Evolutionary conservation across 164 flowering plant genomes (phyloP).

Genomic region (Buxus sempervirens): DNA sequence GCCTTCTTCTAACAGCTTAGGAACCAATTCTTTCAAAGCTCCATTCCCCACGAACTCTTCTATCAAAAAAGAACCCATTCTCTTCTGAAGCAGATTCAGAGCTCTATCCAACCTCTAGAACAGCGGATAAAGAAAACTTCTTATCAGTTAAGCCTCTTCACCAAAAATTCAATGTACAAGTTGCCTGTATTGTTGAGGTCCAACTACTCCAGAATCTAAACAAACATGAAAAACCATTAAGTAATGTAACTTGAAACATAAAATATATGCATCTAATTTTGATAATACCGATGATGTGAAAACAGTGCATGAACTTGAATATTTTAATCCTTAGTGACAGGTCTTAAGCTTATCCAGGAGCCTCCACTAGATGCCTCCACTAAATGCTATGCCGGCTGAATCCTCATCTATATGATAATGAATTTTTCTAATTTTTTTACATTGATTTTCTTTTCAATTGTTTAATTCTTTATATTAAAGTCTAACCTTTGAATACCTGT

Average conservation of each 20-base stretch:
- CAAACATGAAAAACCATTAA: background rate
- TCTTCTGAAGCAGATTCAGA: conserved; percentile 3
- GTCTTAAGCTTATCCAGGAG: background rate
- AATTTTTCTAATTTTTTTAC: too few relatives aligned
- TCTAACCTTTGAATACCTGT: too few relatives aligned
- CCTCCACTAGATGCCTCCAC: too few relatives aligned
- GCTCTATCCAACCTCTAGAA: background rate
- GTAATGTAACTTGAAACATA: background rate
- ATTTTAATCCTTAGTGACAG: background rate
- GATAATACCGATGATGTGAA: conserved; percentile 5
- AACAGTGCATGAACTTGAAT: background rate
- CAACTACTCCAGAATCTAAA: background rate
- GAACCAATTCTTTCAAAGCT: conserved; percentile 46
- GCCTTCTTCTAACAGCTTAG: conserved; percentile 64
- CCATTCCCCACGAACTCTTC: conserved; percentile 79
- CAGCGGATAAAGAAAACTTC: background rate
- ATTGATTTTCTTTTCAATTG: too few relatives aligned
- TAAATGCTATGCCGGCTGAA: too few relatives aligned
- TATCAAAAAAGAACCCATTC: conserved; percentile 62
- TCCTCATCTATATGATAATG: too few relatives aligned
- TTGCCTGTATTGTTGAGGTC: background rate
- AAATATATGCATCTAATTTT: background rate
- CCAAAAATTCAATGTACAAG: background rate
- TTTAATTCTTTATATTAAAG: too few relatives aligned
- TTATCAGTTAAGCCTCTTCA: background rate